Evolutionary conservation across 129 eudicot genomes (phyloP), one percentile per base, ranked within the genome.

Genomic region (Lonicera japonica): DNA sequence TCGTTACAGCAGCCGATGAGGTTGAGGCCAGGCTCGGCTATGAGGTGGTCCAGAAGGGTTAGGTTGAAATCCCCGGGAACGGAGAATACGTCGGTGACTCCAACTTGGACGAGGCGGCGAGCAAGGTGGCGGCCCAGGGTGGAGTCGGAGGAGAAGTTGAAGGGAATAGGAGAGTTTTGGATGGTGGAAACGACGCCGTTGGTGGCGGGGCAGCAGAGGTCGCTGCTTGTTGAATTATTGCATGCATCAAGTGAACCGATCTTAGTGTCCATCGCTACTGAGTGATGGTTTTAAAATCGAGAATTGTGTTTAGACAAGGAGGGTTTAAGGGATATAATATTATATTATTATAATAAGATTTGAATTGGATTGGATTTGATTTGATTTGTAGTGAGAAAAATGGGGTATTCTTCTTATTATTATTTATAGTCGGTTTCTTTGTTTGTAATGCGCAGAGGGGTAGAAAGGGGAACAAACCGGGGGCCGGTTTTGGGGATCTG

Each of bases 81-180:
- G 9, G 77, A 60, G 73, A 76, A 76, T 6, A 76, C 81, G 65
- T 76, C 81, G 29, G 0, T 71, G 15, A 60, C 81, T 54, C 81
- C 81, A 73, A 70, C 19, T 65, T 76, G 69, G 19, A 76, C 81
- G 34, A 76, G 69, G n/a, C 81, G 77, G 65, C 81, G 81, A 20
- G 81, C 81, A n/a, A 76, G 58, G 70, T 76, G 81, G 68, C 81
- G 77, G 59, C 81, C 81, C 22, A 76, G 77, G 5, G 81, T 76
- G 21, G 77, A 56, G 17, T 76, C 81, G 50, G 68, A 21, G 52
- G 80, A 57, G n/a, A n/a, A n/a, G 70, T 25, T 48, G 58, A 48
- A 34, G 47, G 67, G 25, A 18, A 58, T 41, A 23, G 57, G 12
- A 18, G 70, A 50, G 66, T 61, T 21, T 0, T 75, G 80, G 47